Evolutionary conservation across 2,329 filamentous ascomycete species (phyloP), one percentile per base, ranked within the genome.

Genomic region (Botryotinia globosa): DNA sequence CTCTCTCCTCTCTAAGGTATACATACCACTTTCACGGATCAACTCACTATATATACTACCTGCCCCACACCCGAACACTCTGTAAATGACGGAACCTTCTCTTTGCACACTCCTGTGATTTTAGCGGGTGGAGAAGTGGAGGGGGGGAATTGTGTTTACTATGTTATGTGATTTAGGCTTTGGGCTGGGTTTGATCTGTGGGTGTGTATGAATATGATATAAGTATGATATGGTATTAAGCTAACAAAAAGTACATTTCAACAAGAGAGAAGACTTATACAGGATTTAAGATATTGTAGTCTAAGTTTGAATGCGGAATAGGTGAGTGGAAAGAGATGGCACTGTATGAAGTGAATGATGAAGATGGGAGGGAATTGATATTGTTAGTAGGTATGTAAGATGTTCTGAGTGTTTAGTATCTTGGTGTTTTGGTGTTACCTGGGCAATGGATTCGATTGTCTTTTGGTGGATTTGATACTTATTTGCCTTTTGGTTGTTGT

Each of bases 341-440:
- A 48, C 4, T 48, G 3, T n/a, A 0, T 3, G 10, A 54, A 16
- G 25, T n/a, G 5, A 7, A 7, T 14, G 12, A 51, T n/a, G n/a
- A 29, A 18, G n/a, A 29, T 54, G 14, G 14, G 3, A 29, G 51
- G 14, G 51, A 18, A 7, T 18, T 29, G n/a, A 7, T 56, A 18
- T 56, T 56, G 7, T 4, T 29, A 2, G 51, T 18, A 5, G 51
- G 6, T 32, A 56, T 9, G 51, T 29, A 9, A 56, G 51, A 2
- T 29, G 51, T 18, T 56, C n/a, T 18, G 3, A 4, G 0, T 56
- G 1, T 54, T 18, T 5, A 1, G 3, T 18, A 1, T 56, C n/a
- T 29, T 12, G 7, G 4, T 29, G 16, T 56, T 6, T 56, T 29
- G 14, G n/a, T 54, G 12, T 29, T 54, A 29, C 5, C 8, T 6